phyloP scores from a whole-genome alignment of 148 eudicot species.

The Rhododendron ferrugineum region DNA sequence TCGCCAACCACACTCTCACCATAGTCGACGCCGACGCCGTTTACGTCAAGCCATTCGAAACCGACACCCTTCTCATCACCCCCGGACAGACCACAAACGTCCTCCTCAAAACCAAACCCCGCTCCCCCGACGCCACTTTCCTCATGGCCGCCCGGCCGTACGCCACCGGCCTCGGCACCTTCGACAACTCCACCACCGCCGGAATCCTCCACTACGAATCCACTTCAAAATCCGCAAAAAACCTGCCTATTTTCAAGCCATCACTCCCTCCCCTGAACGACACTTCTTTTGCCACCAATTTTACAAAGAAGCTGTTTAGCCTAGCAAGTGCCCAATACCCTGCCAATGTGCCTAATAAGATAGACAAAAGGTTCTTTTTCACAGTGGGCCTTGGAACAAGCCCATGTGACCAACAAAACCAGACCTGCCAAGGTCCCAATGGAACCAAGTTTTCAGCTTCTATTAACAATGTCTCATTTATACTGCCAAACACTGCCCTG shows the following conservation, averaged over 20 bases:
- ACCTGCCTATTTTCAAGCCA: conserved; percentile 47
- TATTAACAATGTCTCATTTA: conserved; percentile 18
- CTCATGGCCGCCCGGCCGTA: conserved; percentile 59
- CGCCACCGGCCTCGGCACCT: conserved; percentile 53
- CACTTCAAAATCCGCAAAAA: conserved; percentile 14
- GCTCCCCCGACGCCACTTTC: conserved; percentile 40
- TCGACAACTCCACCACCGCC: conserved; percentile 64
- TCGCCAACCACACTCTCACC: conserved; percentile 51
- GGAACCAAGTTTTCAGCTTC: conserved; percentile 38
- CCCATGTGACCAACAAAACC: conserved; percentile 41
- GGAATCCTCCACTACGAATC: conserved; percentile 51
- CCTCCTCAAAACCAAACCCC: conserved; percentile 39
- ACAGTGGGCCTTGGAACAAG: conserved; percentile 58
- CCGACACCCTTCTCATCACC: conserved; percentile 30
- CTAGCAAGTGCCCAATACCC: conserved; percentile 47
- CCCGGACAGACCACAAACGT: conserved; percentile 59
- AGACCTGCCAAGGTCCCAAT: conserved; percentile 35
- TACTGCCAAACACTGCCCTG: conserved; percentile 22
- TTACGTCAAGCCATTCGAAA: conserved; percentile 43
- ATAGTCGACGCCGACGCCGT: conserved; percentile 45
- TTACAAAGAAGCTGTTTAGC: conserved; percentile 40
- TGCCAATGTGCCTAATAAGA: conserved; percentile 46
- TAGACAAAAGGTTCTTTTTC: conserved; percentile 53
- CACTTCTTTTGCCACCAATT: conserved; percentile 44
- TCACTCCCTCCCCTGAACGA: conserved; percentile 48